Base-by-base conservation (phyloP, 805 yeast genomes). In the Sporopachydermia lactativora region DNA sequence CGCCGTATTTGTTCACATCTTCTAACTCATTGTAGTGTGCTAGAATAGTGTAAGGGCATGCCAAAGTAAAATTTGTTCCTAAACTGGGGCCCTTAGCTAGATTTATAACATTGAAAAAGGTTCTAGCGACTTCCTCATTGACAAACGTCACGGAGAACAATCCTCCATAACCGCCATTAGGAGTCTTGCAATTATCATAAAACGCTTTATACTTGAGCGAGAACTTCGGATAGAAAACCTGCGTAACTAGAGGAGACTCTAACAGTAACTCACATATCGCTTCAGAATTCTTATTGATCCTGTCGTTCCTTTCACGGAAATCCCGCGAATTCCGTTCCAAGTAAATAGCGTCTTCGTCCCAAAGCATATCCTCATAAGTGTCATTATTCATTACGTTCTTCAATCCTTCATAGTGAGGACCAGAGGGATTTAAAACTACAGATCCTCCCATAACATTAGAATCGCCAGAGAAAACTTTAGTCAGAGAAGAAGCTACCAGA, bases 381-480 rank as follows among this genome's bases (percentile, higher is more conserved):
- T 68, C 67, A 5, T 65, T 62, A 42, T 68, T 51, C 48, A 76
- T 64, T 49, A 68, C 68, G 34, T 55, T 43, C 52, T 77, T 77
- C 43, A 83, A 67, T 42, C 41, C 44, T 2, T 49, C 42, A 61
- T 72, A 86, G 46, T 52, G 58, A 35, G 57, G 60, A 5, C 88
- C 69, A 4, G 64, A 51, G 3, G 88, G 81, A 53, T 89, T 92
- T 50, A 92, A 61, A 4, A 85, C 77, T 45, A 88, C 58, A 8
- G 89, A 77, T 2, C 98, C 98, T 1, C 86, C 96, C 89, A 89
- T 82, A 40, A 89, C 96, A 53, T 89, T 86, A 19, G 95, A 80
- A 56, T 85, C 96, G 17, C 97, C 96, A 31, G 89, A 77, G 55
- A 92, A 92, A 14, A 88, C 81, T 57, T 92, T 92, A 6, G 96